Percentiles rank a stretch among this genome's conserved stretches.
Conservation (phyloP, 306 rosid genomes). For the Quercus alba region DNA sequence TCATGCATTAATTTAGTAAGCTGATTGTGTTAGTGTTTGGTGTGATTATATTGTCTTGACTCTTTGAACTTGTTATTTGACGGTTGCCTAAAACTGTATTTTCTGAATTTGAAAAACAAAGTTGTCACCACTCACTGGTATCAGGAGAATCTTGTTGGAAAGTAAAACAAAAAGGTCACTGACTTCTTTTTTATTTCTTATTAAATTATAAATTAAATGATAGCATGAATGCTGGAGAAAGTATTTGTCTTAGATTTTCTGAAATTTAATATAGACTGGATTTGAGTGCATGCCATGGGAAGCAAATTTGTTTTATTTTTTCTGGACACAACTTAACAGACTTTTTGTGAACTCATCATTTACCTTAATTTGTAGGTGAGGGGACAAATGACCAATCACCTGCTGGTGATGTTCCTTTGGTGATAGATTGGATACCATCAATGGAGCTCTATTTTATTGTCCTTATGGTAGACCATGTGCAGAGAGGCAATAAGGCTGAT, state of each 20-base stretch:
- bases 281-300: not conserved
- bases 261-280: not conserved
- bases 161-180: not conserved
- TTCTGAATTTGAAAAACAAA: not conserved
- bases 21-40: not conserved
- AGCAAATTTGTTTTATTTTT: not conserved
- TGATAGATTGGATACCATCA: constrained; percentile 52
- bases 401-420: constrained; percentile 20
- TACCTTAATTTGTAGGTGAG: constrained; percentile 40
- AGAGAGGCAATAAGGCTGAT: constrained; percentile 38
- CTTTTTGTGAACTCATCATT: constrained; percentile 16
- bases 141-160: not conserved
- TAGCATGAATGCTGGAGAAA: constrained; percentile 2
- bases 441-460: constrained; percentile 50
- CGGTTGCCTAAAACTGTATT: not conserved
- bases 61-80: not conserved
- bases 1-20: not conserved
- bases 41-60: not conserved
- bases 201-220: not conserved
- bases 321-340: not conserved
- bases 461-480: constrained; percentile 54
- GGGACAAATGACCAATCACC: constrained; percentile 18
- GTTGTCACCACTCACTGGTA: not conserved
- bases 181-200: not conserved
- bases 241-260: not conserved